A percentile compares a stretch with the other conserved stretches of the same genome.
These are phyloP conservation scores for Petunia axillaris DNA, from an alignment of 257 asterid species.

Conservation along the genomic window DNA sequence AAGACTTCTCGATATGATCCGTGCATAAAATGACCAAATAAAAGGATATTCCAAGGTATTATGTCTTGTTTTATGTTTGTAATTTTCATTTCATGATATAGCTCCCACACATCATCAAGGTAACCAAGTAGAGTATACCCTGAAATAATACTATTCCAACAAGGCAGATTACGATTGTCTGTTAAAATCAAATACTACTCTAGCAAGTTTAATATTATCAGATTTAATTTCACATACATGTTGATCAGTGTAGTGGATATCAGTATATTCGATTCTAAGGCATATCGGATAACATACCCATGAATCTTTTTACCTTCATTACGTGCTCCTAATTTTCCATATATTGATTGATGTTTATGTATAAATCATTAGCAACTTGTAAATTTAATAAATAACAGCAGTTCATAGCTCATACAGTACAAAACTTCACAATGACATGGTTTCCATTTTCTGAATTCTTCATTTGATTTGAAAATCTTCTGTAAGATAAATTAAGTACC, in stretches of 20 bases:
- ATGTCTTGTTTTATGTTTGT: conserved; percentile 50
- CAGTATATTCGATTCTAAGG: conserved; percentile 41
- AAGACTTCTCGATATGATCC: conserved; percentile 47
- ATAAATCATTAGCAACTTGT: too few species aligned
- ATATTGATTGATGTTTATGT: too few species aligned
- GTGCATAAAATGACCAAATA: conserved; percentile 50
- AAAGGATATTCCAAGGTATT: conserved; percentile 65
- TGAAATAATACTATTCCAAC: conserved; percentile 63
- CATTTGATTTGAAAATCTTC: too few species aligned
- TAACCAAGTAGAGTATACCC: conserved; percentile 49
- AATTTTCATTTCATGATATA: conserved; percentile 48
- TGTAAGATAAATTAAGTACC: too few species aligned
- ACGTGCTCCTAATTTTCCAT: conserved; percentile 48
- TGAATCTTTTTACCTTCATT: conserved; percentile 63
- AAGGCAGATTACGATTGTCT: conserved; percentile 52
- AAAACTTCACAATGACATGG: too few species aligned
- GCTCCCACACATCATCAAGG: conserved; percentile 45
- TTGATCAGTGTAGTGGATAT: conserved; percentile 55
- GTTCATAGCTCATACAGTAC: too few species aligned
- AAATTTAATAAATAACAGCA: too few species aligned
- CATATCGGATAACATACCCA: conserved; percentile 54
- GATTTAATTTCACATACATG: conserved; percentile 50
- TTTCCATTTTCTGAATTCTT: too few species aligned
- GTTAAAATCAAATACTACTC: conserved; percentile 45
- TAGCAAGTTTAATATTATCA: conserved; percentile 42